Evolutionary conservation across 1,284 basidiomycete species (phyloP).

Genomic region (Tranzscheliella williamsii): DNA sequence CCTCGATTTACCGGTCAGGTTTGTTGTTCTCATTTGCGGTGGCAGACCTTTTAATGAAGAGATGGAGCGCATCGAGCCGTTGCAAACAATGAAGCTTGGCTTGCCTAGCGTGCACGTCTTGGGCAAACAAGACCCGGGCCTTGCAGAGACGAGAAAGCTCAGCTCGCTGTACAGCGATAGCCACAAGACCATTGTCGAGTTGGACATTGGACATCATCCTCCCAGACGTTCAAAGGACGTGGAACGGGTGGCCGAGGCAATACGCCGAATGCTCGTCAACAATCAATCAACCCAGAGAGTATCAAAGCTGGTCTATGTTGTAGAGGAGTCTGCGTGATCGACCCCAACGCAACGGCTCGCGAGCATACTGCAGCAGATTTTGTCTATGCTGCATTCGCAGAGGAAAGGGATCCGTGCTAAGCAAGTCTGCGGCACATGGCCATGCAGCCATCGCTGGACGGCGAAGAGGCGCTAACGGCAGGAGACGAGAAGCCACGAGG

Average conservation of each 20-base stretch:
- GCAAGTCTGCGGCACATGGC: too few species aligned
- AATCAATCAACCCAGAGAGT: too few species aligned
- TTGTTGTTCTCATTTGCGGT: slow-evolving; percentile 32
- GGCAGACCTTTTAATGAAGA: slow-evolving; percentile 21
- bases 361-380: too few species aligned
- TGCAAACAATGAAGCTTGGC: slow-evolving; percentile 2
- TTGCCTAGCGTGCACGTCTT: slow-evolving; percentile 26
- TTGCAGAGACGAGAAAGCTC: slow-evolving; percentile 17
- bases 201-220: slow-evolving; percentile 33
- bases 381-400: too few species aligned
- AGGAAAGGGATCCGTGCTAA: too few species aligned
- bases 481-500: too few species aligned
- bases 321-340: too few species aligned
- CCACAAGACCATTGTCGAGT: slow-evolving; percentile 22
- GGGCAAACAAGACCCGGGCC: slow-evolving; percentile 15
- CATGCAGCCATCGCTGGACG: too few species aligned
- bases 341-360: too few species aligned
- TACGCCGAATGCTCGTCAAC: slow-evolving; percentile 6
- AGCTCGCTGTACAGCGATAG: slow-evolving; percentile 8
- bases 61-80: slow-evolving; percentile 12
- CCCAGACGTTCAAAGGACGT: slow-evolving; percentile 25
- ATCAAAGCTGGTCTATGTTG: too few species aligned
- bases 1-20: slow-evolving; percentile 5
- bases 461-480: too few species aligned
- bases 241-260: slow-evolving; percentile 9